Evolutionary conservation across 345 rosid species (phyloP).

Genomic region (Combretum micranthum): DNA sequence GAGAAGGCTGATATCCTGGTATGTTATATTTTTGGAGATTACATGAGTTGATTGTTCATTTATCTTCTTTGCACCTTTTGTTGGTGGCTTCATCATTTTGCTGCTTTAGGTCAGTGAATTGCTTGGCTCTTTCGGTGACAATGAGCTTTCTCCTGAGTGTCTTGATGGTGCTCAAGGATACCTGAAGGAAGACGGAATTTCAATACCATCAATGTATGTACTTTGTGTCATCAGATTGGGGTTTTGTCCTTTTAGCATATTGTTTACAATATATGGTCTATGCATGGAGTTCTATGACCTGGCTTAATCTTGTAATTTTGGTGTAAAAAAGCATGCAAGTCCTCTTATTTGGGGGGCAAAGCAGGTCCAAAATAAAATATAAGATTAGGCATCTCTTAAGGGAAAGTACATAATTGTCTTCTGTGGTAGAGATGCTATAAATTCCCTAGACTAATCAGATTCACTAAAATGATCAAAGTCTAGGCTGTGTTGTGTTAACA

Average conservation of each 20-base stretch:
- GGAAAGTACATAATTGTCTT: no score
- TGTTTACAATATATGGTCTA: neutral
- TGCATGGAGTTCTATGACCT: neutral
- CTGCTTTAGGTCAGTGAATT: slow-evolving; percentile 75
- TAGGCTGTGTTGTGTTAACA: no score
- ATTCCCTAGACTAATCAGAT: no score
- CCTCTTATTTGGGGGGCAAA: no score
- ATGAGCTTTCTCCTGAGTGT: slow-evolving; percentile 98
- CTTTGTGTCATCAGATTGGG: neutral
- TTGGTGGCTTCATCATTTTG: slow-evolving; percentile 10
- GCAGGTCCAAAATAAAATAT: no score
- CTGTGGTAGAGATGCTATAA: no score
- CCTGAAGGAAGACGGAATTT: slow-evolving; percentile 86
- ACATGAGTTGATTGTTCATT: neutral
- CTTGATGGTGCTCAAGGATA: slow-evolving; percentile 99
- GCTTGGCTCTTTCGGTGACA: slow-evolving; percentile 97
- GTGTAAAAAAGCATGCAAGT: no score
- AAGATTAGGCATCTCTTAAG: no score
- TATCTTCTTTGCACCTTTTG: no score
- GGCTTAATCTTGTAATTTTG: neutral
- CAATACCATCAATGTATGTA: slow-evolving; percentile 94
- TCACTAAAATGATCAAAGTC: no score
- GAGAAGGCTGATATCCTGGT: slow-evolving; percentile 97
- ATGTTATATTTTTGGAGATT: neutral
- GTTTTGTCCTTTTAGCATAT: neutral